Evolutionary conservation across 306 rosid genomes (phyloP).

Genomic region (Vicia villosa): DNA sequence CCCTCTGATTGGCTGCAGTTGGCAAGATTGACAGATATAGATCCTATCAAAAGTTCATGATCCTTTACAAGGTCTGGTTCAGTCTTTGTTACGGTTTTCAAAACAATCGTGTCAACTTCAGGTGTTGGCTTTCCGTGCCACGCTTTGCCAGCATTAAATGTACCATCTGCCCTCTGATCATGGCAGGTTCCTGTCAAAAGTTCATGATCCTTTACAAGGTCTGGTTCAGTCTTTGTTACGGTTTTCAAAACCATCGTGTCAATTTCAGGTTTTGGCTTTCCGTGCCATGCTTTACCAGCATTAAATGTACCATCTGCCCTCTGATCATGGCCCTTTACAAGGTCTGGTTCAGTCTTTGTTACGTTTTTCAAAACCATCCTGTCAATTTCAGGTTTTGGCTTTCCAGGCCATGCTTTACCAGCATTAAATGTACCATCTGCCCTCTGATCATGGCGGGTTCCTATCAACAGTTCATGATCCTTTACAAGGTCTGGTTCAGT

Average conservation of each 20-base stretch:
- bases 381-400: conserved; percentile 56
- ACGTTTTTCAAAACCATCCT: conserved; percentile 46
- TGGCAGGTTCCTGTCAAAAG: conserved; percentile 48
- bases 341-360: conserved; percentile 48
- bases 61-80: conserved; percentile 54
- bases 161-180: conserved; percentile 47
- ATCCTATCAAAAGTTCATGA: conserved; percentile 76
- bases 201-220: conserved; percentile 47
- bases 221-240: conserved; percentile 46
- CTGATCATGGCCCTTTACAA: conserved; percentile 46
- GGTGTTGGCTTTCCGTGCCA: conserved; percentile 69
- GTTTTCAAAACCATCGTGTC: conserved; percentile 47
- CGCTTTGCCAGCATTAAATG: conserved; percentile 45
- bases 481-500: conserved; percentile 51
- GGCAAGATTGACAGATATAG: conserved; percentile 64
- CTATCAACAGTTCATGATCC: no score
- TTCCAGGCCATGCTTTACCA: conserved; percentile 65
- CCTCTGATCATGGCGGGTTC: conserved; percentile 48
- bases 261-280: conserved; percentile 58
- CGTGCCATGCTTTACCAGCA: conserved; percentile 63
- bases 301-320: conserved; percentile 41
- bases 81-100: conserved; percentile 42
- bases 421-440: conserved; percentile 37
- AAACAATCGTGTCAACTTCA: conserved; percentile 47
- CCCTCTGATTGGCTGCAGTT: conserved; percentile 49